Conservation (phyloP, 129 eudicot species). For the Chrysanthemum lavandulifolium region DNA sequence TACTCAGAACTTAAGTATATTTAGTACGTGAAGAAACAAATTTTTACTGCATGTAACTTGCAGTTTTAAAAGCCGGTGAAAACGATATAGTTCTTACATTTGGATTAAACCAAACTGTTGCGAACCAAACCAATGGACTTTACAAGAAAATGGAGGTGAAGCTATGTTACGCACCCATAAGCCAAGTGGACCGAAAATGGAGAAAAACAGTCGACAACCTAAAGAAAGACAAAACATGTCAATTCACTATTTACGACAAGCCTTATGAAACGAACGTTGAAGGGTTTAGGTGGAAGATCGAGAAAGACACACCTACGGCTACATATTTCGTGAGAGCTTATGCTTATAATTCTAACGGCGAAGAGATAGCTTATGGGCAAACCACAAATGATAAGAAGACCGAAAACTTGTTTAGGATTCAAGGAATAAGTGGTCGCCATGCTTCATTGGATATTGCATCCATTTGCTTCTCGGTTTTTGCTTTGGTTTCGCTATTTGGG, state of each 20-base stretch:
- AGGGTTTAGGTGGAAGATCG: constrained; percentile 31
- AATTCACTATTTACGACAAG: constrained; percentile 28
- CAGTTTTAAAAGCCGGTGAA: constrained; percentile 45
- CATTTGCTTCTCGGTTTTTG: constrained; percentile 38
- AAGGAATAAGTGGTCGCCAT: constrained; percentile 40
- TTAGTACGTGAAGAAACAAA: background rate
- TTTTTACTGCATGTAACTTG: background rate
- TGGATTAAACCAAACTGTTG: constrained; percentile 29
- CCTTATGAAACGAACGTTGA: constrained; percentile 25
- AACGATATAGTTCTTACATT: constrained; percentile 25
- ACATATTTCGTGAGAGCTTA: constrained; percentile 42
- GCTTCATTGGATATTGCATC: constrained; percentile 38
- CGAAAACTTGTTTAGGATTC: constrained; percentile 30
- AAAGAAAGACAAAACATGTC: constrained; percentile 47
- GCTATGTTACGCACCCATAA: constrained; percentile 46
- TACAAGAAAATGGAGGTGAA: constrained; percentile 36
- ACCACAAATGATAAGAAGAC: constrained; percentile 35
- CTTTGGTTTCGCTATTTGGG: constrained; percentile 37
- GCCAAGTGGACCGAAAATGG: constrained; percentile 46
- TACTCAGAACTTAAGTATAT: too few relatives aligned
- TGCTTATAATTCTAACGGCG: constrained; percentile 21
- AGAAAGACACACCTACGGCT: constrained; percentile 38
- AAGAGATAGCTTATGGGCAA: constrained; percentile 39
- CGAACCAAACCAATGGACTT: constrained; percentile 19
- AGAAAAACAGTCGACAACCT: constrained; percentile 35